Conservation (phyloP, 257 asterid genomes). For the Primulina tabacum region DNA sequence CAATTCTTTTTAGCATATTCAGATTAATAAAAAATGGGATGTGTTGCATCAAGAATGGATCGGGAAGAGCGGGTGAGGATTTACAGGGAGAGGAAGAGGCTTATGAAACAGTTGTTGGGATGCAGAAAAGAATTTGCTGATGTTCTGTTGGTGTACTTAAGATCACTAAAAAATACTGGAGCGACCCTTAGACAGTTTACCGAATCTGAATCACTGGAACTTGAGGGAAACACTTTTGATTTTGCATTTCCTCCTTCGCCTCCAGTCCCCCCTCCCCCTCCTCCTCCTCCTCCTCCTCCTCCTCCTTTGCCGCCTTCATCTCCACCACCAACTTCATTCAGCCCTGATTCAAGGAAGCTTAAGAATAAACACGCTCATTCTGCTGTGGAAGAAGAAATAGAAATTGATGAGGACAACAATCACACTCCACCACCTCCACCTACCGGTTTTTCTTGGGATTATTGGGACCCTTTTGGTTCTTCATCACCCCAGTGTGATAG, state of each 20-base stretch:
- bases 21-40: constrained; percentile 53
- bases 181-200: constrained; percentile 84
- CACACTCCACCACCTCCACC: constrained; percentile 60
- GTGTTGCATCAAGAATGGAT: constrained; percentile 70
- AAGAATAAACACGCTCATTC: constrained; percentile 26
- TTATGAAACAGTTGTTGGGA: constrained; percentile 59
- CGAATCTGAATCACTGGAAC: constrained; percentile 70
- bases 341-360: constrained; percentile 53
- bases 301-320: constrained; percentile 68
- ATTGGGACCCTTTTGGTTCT: constrained; percentile 62
- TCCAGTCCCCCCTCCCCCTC: constrained; percentile 55
- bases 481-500: constrained; percentile 31
- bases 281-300: constrained; percentile 55
- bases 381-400: constrained; percentile 42
- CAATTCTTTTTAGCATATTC: neutral
- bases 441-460: constrained; percentile 55
- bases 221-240: constrained; percentile 47
- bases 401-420: constrained; percentile 40
- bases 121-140: constrained; percentile 65
- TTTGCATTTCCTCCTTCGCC: constrained; percentile 65
- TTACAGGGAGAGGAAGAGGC: constrained; percentile 69
- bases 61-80: constrained; percentile 67
- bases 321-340: constrained; percentile 73
- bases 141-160: constrained; percentile 65
- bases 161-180: constrained; percentile 73